A percentile compares a stretch with the other conserved stretches of the same genome.
Evolutionary conservation across 2,329 filamentous ascomycete genomes (phyloP).

Genomic region (Diaporthe sp.): DNA sequence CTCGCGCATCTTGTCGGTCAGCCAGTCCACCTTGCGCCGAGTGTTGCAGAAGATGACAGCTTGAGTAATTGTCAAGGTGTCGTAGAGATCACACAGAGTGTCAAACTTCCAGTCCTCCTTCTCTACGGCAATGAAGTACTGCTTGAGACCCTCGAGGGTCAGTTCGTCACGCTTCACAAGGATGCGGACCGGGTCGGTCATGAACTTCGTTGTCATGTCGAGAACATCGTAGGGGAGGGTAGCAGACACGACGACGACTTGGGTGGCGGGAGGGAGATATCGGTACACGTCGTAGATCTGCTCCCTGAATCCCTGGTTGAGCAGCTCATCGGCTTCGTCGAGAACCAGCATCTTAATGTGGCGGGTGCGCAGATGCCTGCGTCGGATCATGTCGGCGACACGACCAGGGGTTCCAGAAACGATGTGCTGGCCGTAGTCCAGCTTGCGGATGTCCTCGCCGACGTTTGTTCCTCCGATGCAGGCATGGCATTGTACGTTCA

Average conservation of each 20-base stretch:
- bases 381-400: conserved; percentile 99
- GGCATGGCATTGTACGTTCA: conserved; percentile 99
- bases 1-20: conserved; percentile 98
- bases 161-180: conserved; percentile 99
- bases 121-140: conserved; percentile 99
- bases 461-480: conserved; percentile 99
- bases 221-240: conserved; percentile 99
- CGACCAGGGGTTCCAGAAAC: conserved; percentile 98
- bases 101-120: conserved; percentile 99
- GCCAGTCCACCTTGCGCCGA: conserved; percentile 99
- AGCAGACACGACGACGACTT: conserved; percentile 97
- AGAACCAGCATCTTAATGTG: conserved; percentile 99
- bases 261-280: conserved; percentile 95
- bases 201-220: conserved; percentile 99
- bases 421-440: conserved; percentile 95
- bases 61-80: conserved; percentile 99
- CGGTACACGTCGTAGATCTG: conserved; percentile 99
- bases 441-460: conserved; percentile 98
- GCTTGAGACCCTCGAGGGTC: conserved; percentile 99
- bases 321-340: conserved; percentile 99
- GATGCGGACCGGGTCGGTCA: conserved; percentile 99
- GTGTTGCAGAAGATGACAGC: conserved; percentile 99
- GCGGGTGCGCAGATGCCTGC: conserved; percentile 96
- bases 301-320: conserved; percentile 95
- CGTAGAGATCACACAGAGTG: conserved; percentile 98